Conservation (phyloP, 2,329 filamentous ascomycete species). For the Ophidiomyces ophidiicola region DNA sequence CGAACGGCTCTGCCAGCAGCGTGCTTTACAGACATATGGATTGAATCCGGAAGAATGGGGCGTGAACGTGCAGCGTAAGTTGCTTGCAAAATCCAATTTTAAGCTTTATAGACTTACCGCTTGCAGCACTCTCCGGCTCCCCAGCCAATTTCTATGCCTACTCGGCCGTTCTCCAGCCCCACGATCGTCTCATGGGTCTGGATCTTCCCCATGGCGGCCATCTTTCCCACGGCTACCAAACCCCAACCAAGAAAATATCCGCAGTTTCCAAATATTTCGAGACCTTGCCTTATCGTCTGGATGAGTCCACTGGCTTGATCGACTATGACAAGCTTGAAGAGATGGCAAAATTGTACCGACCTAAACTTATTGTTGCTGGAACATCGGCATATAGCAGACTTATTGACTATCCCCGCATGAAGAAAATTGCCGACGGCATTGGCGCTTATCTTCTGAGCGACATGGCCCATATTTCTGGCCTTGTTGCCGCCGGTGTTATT, state of each 20-base stretch:
- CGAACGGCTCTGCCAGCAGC: slow-evolving; percentile 77
- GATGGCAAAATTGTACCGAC: slow-evolving; percentile 81
- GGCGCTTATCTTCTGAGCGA: slow-evolving; percentile 92
- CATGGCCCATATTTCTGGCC: slow-evolving; percentile 97
- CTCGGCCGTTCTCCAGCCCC: slow-evolving; percentile 86
- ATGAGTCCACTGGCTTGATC: slow-evolving; percentile 70
- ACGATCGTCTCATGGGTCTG: slow-evolving; percentile 93
- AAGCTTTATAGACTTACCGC: slow-evolving; percentile 2
- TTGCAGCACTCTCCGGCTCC: slow-evolving; percentile 63
- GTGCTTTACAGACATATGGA: slow-evolving; percentile 77
- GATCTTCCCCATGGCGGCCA: slow-evolving; percentile 91
- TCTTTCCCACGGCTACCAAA: slow-evolving; percentile 95
- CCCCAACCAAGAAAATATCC: slow-evolving; percentile 88
- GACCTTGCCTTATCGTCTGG: slow-evolving; percentile 89
- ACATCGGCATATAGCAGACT: slow-evolving; percentile 96
- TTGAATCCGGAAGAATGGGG: slow-evolving; percentile 82
- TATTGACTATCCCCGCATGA: slow-evolving; percentile 95
- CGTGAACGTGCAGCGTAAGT: slow-evolving; percentile 78
- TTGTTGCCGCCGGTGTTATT: slow-evolving; percentile 86
- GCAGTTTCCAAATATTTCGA: slow-evolving; percentile 98
- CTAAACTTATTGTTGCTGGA: slow-evolving; percentile 90
- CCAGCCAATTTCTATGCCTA: slow-evolving; percentile 73
- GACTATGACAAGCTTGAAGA: slow-evolving; percentile 91
- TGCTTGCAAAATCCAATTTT: slow-evolving; percentile 5
- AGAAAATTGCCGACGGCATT: slow-evolving; percentile 83